Evolutionary conservation across 805 yeast species (phyloP).

Genomic region (Blastobotrys americana): DNA sequence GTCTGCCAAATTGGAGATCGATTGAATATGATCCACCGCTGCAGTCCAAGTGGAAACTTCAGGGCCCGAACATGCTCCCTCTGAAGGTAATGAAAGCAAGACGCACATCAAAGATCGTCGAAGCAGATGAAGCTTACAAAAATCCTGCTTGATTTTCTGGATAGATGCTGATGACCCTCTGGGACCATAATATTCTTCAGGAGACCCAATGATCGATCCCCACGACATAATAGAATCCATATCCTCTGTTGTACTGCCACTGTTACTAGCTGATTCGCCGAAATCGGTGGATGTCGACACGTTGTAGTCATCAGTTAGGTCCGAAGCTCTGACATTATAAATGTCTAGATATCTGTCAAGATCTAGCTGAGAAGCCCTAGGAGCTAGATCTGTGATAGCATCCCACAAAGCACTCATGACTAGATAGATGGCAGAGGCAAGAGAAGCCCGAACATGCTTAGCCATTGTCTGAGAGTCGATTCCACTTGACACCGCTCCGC

Average conservation of each 20-base stretch:
- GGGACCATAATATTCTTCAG: conserved; percentile 19
- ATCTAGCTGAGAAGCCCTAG: conserved; percentile 29
- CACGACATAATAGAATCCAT: background rate
- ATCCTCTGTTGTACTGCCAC: too few relatives aligned
- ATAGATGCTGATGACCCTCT: conserved; percentile 24
- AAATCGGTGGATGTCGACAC: background rate
- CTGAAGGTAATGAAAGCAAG: conserved; percentile 32
- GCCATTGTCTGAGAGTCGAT: conserved; percentile 16
- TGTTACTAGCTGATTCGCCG: background rate
- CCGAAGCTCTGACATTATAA: conserved; percentile 30
- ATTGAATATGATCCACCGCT: conserved; percentile 20
- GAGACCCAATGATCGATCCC: background rate
- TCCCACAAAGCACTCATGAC: conserved; percentile 28
- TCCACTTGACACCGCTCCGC: conserved; percentile 6
- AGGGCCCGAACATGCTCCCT: conserved; percentile 17
- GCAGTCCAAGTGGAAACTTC: conserved; percentile 23
- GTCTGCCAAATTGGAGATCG: conserved; percentile 10
- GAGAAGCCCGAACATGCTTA: conserved; percentile 29
- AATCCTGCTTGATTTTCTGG: conserved; percentile 26
- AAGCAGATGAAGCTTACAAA: conserved; percentile 33
- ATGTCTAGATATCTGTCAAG: conserved; percentile 39
- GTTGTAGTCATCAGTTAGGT: background rate
- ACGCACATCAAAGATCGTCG: conserved; percentile 40
- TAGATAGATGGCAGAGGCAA: conserved; percentile 27
- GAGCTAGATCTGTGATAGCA: conserved; percentile 25